Evolutionary conservation across 768 basidiomycete species (phyloP).

Genomic region (Lactarius quietus): DNA sequence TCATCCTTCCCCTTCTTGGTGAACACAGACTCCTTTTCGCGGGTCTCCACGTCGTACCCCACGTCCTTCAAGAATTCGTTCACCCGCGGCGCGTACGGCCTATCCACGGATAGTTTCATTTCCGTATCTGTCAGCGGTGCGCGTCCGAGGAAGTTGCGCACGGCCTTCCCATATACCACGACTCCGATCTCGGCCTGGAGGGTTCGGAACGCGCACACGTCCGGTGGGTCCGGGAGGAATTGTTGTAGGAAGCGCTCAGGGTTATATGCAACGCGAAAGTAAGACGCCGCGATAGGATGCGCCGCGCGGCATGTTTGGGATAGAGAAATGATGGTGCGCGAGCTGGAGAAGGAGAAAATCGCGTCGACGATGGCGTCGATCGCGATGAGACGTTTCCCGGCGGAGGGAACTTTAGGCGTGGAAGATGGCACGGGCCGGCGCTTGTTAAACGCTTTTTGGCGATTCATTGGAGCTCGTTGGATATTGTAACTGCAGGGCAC

Average conservation of each 20-base stretch:
- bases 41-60: constrained; percentile 6
- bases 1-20: background rate
- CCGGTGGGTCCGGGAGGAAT: background rate
- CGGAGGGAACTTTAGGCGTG: constrained; percentile 36
- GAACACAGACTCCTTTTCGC: constrained; percentile 1
- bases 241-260: constrained; percentile 12
- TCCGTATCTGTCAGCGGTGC: background rate
- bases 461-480: background rate
- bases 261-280: constrained; percentile 22
- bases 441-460: background rate
- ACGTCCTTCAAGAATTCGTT: constrained; percentile 7
- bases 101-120: constrained; percentile 15
- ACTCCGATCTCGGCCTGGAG: constrained; percentile 16
- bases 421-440: background rate
- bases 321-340: constrained; percentile 33
- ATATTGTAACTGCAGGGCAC: background rate
- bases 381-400: constrained; percentile 63
- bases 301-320: constrained; percentile 17
- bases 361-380: constrained; percentile 41
- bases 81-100: background rate
- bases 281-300: constrained; percentile 17
- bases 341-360: constrained; percentile 57
- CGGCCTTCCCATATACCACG: constrained; percentile 5
- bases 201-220: constrained; percentile 9
- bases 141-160: constrained; percentile 13